These are phyloP conservation scores for Boletus rufocinnamomeus DNA, from an alignment of 768 basidiomycete species.

Conservation along the genomic window DNA sequence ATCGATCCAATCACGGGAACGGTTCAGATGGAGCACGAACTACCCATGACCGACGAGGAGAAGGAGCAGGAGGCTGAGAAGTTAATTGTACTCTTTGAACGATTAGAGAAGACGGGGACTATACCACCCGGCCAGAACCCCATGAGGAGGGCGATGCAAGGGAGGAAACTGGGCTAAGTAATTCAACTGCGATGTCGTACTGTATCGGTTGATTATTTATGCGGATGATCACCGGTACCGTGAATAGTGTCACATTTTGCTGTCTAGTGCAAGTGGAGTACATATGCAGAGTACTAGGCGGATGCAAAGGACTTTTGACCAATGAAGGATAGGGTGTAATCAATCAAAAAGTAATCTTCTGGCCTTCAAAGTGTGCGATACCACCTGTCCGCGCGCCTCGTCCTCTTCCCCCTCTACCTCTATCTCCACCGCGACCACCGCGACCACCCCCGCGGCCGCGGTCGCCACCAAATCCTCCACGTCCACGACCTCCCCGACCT, in stretches of 20 bases:
- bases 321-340: not conserved
- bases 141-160: constrained; percentile 65
- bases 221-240: not conserved
- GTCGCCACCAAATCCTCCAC: constrained; percentile 32
- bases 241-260: constrained; percentile 1
- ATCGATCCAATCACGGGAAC: constrained; percentile 92
- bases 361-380: constrained; percentile 52
- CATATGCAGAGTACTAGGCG: not conserved
- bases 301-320: not conserved
- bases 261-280: not conserved
- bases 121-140: constrained; percentile 68
- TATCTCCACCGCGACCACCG: constrained; percentile 45
- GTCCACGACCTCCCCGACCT: constrained; percentile 38
- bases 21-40: constrained; percentile 42
- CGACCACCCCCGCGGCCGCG: constrained; percentile 44
- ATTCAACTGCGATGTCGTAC: not conserved
- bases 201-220: not conserved
- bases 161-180: constrained; percentile 18
- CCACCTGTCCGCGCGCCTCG: constrained; percentile 55
- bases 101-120: constrained; percentile 77
- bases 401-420: constrained; percentile 37
- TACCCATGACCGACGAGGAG: constrained; percentile 89
- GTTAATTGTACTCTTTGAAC: constrained; percentile 87
- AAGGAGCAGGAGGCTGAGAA: constrained; percentile 93
- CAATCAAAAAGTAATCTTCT: constrained; percentile 49